Percentiles rank a stretch among this genome's conserved stretches.
These are phyloP conservation scores for Daldinia grandis DNA, from an alignment of 495 filamentous ascomycete genomes.

Conservation along the genomic window DNA sequence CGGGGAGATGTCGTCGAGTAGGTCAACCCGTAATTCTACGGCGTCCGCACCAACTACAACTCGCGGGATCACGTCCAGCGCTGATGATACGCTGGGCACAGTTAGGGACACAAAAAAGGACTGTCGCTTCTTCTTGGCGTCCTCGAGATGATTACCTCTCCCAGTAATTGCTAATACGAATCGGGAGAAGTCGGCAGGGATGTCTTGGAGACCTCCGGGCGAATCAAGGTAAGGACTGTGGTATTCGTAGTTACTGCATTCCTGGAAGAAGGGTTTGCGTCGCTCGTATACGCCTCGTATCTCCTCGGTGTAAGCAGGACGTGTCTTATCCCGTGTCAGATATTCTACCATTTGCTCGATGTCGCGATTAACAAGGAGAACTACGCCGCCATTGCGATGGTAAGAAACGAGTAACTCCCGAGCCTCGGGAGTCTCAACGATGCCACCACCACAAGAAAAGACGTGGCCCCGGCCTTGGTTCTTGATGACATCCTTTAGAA, in stretches of 20 bases:
- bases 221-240: conserved; percentile 75
- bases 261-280: conserved; percentile 87
- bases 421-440: conserved; percentile 88
- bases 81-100: conserved; percentile 72
- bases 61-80: conserved; percentile 69
- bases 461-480: conserved; percentile 79
- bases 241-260: conserved; percentile 96
- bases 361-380: conserved; percentile 87
- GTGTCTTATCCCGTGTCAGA: conserved; percentile 86
- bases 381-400: conserved; percentile 82
- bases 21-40: conserved; percentile 91
- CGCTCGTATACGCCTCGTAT: conserved; percentile 93
- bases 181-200: conserved; percentile 78
- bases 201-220: conserved; percentile 64
- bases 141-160: conserved; percentile 67
- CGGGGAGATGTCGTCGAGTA: conserved; percentile 77
- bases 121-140: conserved; percentile 73
- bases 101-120: conserved; percentile 96
- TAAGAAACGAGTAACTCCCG: conserved; percentile 78
- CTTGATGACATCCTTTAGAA: conserved; percentile 75
- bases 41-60: conserved; percentile 89
- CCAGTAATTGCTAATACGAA: conserved; percentile 82
- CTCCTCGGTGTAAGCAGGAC: conserved; percentile 93
- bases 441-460: conserved; percentile 92
- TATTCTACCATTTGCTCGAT: conserved; percentile 90